Conservation (phyloP, 2,329 filamentous ascomycete species). For the Neonectria punicea region DNA sequence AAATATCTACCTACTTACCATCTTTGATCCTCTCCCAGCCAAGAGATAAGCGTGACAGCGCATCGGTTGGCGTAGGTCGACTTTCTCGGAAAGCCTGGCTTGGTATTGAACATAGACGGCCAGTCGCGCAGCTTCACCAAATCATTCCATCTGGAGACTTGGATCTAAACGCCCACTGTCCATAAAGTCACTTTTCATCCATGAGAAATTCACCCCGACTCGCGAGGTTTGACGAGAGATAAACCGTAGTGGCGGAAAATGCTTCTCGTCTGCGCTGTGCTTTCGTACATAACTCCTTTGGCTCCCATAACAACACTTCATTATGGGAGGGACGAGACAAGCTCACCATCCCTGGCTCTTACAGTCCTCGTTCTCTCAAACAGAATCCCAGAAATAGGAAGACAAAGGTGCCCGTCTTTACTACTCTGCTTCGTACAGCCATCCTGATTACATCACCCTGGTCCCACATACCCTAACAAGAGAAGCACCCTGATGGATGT, state of each 20-base stretch:
- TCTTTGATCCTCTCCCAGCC: background rate
- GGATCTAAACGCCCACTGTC: background rate
- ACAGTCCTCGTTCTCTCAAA: too few relatives aligned
- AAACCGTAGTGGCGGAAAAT: too few relatives aligned
- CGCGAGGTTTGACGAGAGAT: too few relatives aligned
- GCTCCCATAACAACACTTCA: background rate
- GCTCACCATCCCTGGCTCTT: background rate
- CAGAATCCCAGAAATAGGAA: background rate
- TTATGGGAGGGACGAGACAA: background rate
- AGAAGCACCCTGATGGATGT: slow-evolving; percentile 9
- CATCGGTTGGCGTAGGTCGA: background rate
- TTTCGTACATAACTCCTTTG: background rate
- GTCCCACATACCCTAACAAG: slow-evolving; percentile 4
- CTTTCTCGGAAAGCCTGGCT: background rate
- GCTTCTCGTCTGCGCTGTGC: too few relatives aligned
- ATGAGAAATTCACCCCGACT: background rate
- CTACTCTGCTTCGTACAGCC: background rate
- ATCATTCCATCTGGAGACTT: background rate
- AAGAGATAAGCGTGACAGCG: background rate
- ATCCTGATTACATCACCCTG: background rate
- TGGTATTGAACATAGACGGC: too few relatives aligned
- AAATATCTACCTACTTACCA: too few relatives aligned
- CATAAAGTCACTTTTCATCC: background rate
- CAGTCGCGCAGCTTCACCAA: background rate
- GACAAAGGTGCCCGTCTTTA: background rate